A percentile compares a stretch with the other conserved stretches of the same genome.
Conservation (phyloP, 768 basidiomycete species). For the Mycena galopus region DNA sequence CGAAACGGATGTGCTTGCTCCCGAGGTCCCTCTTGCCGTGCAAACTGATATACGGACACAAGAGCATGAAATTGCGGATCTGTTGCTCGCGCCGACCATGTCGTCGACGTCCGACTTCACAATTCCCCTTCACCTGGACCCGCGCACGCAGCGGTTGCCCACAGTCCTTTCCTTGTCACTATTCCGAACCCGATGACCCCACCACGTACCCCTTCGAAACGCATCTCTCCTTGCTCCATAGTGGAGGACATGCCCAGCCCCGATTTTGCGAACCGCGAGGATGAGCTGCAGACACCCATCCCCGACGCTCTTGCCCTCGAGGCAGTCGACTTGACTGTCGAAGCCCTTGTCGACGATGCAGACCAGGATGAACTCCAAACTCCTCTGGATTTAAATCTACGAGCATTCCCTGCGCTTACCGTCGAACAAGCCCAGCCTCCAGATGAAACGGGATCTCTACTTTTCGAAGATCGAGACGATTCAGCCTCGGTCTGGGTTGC, state of each 20-base stretch:
- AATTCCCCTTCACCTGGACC: neutral
- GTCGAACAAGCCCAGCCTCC: conserved; percentile 4
- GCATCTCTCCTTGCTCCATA: neutral
- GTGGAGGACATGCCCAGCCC: neutral
- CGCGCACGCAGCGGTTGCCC: neutral
- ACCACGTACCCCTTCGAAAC: conserved; percentile 8
- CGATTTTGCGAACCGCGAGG: neutral
- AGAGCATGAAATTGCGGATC: neutral
- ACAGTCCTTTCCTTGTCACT: neutral
- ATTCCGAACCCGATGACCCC: conserved; percentile 10
- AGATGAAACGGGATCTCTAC: neutral
- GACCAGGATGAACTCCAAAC: conserved; percentile 33
- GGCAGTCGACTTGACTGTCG: neutral
- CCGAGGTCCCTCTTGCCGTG: neutral
- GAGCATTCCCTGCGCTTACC: conserved; percentile 14
- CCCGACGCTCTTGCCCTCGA: neutral
- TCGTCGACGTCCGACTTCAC: neutral
- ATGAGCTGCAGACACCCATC: conserved; percentile 22
- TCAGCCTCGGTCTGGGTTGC: neutral
- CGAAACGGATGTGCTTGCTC: neutral
- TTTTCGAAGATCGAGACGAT: conserved; percentile 7
- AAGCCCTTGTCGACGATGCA: neutral
- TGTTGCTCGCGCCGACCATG: neutral
- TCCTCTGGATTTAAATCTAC: conserved; percentile 22
- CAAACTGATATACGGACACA: neutral